Conservation (phyloP, 1,284 basidiomycete species). For the Wolfiporia cocos region DNA sequence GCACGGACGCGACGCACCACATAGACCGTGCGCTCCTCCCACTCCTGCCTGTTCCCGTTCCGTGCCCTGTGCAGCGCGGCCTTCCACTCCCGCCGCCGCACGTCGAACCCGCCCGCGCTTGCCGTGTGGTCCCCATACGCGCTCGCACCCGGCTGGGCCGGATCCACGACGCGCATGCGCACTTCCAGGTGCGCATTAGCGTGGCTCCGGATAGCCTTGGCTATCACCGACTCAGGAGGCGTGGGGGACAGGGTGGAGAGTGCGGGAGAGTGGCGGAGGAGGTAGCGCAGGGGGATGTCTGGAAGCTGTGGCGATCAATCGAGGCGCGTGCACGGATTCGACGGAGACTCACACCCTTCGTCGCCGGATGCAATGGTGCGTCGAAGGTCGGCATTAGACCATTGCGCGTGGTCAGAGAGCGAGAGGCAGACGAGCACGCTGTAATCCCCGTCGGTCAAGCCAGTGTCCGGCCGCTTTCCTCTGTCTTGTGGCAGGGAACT, state of each 20-base stretch:
- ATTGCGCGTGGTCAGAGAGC: constrained; percentile 60
- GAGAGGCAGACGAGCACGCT: constrained; percentile 45
- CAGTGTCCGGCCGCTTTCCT: constrained; percentile 6
- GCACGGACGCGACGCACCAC: constrained; percentile 38
- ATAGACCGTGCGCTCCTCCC: constrained; percentile 61
- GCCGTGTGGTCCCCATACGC: no score
- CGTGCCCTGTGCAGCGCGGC: constrained; percentile 21
- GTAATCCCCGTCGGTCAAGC: constrained; percentile 36
- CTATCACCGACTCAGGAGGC: constrained; percentile 40
- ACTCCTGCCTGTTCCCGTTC: constrained; percentile 37
- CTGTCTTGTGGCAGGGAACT: constrained; percentile 16
- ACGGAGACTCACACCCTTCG: constrained; percentile 46
- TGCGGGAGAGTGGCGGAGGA: constrained; percentile 37
- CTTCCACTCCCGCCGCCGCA: constrained; percentile 45
- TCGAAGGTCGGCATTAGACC: constrained; percentile 48
- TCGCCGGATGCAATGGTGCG: constrained; percentile 37
- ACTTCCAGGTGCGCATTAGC: constrained; percentile 44
- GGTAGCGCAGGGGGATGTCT: constrained; percentile 55
- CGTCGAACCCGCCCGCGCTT: constrained; percentile 52
- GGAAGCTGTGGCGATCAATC: no score
- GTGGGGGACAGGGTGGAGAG: constrained; percentile 20
- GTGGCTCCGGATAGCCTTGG: constrained; percentile 47
- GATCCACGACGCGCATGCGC: constrained; percentile 46
- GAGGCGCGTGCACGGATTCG: no score
- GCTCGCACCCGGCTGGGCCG: constrained; percentile 32